Evolutionary conservation across 2,329 filamentous ascomycete species (phyloP).

Genomic region (Madurella mycetomatis): DNA sequence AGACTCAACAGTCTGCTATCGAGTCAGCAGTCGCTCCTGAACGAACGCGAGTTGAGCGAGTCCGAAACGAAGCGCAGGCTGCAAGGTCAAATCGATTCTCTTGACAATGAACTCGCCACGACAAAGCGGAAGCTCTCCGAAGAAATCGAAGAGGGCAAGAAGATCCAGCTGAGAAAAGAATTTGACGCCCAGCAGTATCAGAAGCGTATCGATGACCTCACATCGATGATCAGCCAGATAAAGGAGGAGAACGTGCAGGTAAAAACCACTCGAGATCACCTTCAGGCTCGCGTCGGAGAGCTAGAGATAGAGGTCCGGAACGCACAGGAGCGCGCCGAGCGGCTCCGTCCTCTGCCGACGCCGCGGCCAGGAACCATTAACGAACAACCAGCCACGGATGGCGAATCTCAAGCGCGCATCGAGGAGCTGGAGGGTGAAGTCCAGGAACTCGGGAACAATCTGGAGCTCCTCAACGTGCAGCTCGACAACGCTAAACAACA

Average conservation of each 20-base stretch:
- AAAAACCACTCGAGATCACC: constrained; percentile 83
- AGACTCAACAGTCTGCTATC: constrained; percentile 78
- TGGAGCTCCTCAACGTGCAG: constrained; percentile 76
- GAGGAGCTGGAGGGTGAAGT: constrained; percentile 82
- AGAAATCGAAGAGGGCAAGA: constrained; percentile 80
- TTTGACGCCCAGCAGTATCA: constrained; percentile 85
- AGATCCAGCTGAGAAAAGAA: constrained; percentile 76
- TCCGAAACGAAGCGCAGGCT: constrained; percentile 76
- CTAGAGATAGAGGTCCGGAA: constrained; percentile 81
- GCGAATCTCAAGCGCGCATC: constrained; percentile 53
- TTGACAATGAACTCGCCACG: constrained; percentile 73
- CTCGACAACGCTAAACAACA: constrained; percentile 77
- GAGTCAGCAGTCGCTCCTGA: constrained; percentile 82
- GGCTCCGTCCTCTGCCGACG: constrained; percentile 75
- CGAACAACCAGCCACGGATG: constrained; percentile 37
- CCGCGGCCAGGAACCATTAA: constrained; percentile 44
- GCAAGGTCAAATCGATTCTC: constrained; percentile 68
- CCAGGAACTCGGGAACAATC: constrained; percentile 78
- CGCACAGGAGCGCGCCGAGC: constrained; percentile 79
- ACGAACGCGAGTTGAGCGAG: constrained; percentile 83
- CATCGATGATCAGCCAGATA: constrained; percentile 69
- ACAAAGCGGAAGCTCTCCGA: constrained; percentile 79
- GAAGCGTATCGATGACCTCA: constrained; percentile 88
- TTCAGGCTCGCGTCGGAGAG: constrained; percentile 85
- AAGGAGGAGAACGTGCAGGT: constrained; percentile 82